Base-by-base conservation (phyloP, 2,329 filamentous ascomycete genomes). In the Purpureocillium lavendulum region DNA sequence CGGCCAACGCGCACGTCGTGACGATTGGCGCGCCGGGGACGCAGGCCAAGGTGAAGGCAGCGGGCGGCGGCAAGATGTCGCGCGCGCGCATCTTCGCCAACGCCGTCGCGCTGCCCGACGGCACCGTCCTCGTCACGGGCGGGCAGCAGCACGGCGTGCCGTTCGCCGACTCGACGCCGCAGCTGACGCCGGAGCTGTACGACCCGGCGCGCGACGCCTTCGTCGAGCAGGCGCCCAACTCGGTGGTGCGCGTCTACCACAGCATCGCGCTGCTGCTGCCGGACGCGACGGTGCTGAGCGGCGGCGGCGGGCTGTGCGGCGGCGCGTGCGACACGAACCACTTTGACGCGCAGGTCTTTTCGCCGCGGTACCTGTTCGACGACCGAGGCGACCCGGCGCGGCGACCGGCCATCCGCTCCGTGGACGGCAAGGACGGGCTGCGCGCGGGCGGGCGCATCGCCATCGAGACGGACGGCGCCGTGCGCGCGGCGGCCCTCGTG, bases 341-440 rank as follows among this genome's bases (percentile, higher is more conserved):
- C 45, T 64, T 62, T 30, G 71, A 79, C 44, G 71, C 54, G 5
- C 66, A 79, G 52, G 68, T 80, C 38, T 79, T 69, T 52, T 64
- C 61, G 4, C 76, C 75, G 1, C 66, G 70, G 0, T 79, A 80
- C 44, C 67, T 79, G 0, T 69, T 75, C 43, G 67, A 65, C 24
- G 28, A 49, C 3, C 57, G 69, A 32, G 71, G 71, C 13, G 49
- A 48, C 10, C 43, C 40, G 0, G 64, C 65, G 3, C 44, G 54
- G 0, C 62, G 70, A 1, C 72, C 73, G 1, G 45, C 51, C 4
- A 72, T 76, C 37, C 41, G 21, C 21, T 6, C 6, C 21, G 21
- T 26, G 6, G 5, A 5, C 6, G 10, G 21, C 21, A 26, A 26
- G 21, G 21, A 26, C n/a, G n/a, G n/a, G 21, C 5, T 26, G 5